These are phyloP conservation scores for Begonia loranthoides DNA, from an alignment of 306 rosid species.

Conservation along the genomic window DNA sequence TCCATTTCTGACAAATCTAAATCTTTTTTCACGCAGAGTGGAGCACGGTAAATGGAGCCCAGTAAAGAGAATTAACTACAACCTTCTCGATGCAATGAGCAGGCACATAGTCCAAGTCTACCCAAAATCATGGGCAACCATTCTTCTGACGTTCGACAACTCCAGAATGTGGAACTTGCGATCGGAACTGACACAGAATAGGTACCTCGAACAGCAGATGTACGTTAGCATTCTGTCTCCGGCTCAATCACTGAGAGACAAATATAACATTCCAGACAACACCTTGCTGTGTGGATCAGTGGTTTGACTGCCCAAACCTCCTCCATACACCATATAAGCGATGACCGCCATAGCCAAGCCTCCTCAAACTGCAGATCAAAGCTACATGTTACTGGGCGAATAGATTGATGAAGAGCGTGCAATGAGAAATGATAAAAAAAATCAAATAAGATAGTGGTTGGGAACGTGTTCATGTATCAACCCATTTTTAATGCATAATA, in stretches of 20 bases:
- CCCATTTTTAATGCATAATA: too few species aligned
- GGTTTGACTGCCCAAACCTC: background rate
- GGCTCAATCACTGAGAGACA: conserved; percentile 1
- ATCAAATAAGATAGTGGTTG: too few species aligned
- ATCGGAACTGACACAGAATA: conserved; percentile 8
- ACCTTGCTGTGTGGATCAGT: conserved; percentile 4
- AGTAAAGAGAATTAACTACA: conserved; percentile 34
- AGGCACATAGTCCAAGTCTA: conserved; percentile 58
- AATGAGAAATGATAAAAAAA: too few species aligned
- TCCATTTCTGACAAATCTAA: background rate
- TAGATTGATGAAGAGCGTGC: too few species aligned
- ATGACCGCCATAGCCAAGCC: too few species aligned
- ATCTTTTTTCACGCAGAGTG: conserved; percentile 12
- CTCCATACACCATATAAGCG: background rate
- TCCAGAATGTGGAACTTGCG: conserved; percentile 20
- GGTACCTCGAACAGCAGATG: conserved; percentile 4
- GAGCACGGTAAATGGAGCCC: conserved; percentile 80
- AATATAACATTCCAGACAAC: conserved; percentile 6
- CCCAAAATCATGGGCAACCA: conserved; percentile 31
- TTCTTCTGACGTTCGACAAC: conserved; percentile 12
- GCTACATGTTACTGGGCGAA: too few species aligned
- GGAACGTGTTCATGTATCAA: too few species aligned
- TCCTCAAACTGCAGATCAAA: too few species aligned
- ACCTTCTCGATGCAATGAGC: conserved; percentile 66
- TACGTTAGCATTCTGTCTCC: conserved; percentile 4